phyloP scores from a whole-genome alignment of 768 basidiomycete genomes.

The Boletus speciosus region DNA sequence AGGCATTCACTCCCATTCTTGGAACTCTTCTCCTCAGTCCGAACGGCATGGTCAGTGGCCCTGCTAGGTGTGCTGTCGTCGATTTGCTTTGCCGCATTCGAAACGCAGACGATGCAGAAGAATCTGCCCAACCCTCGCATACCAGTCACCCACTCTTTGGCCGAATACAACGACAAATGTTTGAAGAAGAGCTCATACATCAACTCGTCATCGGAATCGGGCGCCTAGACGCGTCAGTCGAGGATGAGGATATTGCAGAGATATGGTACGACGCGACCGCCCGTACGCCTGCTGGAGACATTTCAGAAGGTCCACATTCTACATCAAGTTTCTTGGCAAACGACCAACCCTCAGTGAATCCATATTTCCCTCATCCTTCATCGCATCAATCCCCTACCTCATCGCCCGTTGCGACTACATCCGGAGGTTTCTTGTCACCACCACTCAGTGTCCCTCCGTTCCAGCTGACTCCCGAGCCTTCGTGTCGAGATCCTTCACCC shows the following conservation, averaged over 20 bases:
- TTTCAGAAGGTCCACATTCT: constrained; percentile 16
- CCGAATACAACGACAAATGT: constrained; percentile 52
- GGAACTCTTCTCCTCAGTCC: constrained; percentile 84
- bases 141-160: constrained; percentile 47
- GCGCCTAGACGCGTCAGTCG: constrained; percentile 47
- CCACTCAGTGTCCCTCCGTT: constrained; percentile 12
- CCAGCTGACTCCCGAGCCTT: constrained; percentile 14
- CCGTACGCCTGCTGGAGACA: constrained; percentile 30
- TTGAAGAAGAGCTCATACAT: constrained; percentile 78
- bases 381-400: constrained; percentile 29
- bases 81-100: constrained; percentile 71
- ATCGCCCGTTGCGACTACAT: constrained; percentile 18
- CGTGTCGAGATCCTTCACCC: constrained; percentile 12
- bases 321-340: constrained; percentile 6
- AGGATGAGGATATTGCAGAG: constrained; percentile 36
- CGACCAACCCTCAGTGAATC: constrained; percentile 34
- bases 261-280: constrained; percentile 32
- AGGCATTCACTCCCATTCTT: constrained; percentile 88
- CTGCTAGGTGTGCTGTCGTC: constrained; percentile 73
- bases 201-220: constrained; percentile 92
- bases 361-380: constrained; percentile 51
- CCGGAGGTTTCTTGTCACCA: constrained; percentile 16
- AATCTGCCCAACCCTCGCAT: constrained; percentile 27
- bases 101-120: constrained; percentile 49
- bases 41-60: constrained; percentile 67